phyloP scores from a whole-genome alignment of 768 basidiomycete species.

The Mrakia blollopis region DNA sequence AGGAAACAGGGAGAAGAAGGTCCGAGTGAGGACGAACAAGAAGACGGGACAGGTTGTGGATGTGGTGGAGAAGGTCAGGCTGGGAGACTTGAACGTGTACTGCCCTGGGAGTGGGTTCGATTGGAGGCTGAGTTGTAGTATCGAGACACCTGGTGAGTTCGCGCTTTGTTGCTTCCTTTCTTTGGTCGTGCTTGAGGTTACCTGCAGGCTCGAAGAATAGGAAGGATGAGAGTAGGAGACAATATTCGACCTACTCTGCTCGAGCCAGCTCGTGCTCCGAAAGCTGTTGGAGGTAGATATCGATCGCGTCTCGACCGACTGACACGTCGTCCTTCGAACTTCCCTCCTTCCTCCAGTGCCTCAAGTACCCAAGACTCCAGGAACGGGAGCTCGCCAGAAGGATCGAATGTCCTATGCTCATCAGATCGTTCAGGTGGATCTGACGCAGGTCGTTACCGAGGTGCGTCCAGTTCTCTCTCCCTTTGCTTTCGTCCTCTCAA shows the following conservation, averaged over 20 bases:
- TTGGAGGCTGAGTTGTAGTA: constrained; percentile 86
- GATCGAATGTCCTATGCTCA: constrained; percentile 90
- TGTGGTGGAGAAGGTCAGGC: constrained; percentile 69
- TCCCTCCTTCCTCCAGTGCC: background rate
- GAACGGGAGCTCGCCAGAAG: constrained; percentile 54
- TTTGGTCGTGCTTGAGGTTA: too few relatives aligned
- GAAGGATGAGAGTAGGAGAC: background rate
- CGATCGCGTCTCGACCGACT: background rate
- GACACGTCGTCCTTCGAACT: background rate
- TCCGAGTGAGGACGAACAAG: constrained; percentile 79
- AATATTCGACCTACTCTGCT: too few relatives aligned
- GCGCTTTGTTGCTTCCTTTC: background rate
- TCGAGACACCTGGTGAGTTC: constrained; percentile 77
- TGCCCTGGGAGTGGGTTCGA: constrained; percentile 77
- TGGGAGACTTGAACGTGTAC: constrained; percentile 83
- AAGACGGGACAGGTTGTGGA: constrained; percentile 64
- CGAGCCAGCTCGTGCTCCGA: too few relatives aligned
- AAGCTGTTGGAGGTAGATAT: too few relatives aligned
- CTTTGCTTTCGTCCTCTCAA: too few relatives aligned
- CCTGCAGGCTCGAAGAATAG: too few relatives aligned
- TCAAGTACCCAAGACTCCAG: background rate
- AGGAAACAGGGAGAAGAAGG: constrained; percentile 51
- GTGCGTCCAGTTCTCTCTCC: constrained; percentile 36
- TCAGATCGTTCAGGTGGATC: constrained; percentile 86
- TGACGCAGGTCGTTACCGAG: constrained; percentile 76